Percentiles rank a stretch among this genome's conserved stretches.
These are phyloP conservation scores for Mycena filopes DNA, from an alignment of 768 basidiomycete species.

Conservation along the genomic window DNA sequence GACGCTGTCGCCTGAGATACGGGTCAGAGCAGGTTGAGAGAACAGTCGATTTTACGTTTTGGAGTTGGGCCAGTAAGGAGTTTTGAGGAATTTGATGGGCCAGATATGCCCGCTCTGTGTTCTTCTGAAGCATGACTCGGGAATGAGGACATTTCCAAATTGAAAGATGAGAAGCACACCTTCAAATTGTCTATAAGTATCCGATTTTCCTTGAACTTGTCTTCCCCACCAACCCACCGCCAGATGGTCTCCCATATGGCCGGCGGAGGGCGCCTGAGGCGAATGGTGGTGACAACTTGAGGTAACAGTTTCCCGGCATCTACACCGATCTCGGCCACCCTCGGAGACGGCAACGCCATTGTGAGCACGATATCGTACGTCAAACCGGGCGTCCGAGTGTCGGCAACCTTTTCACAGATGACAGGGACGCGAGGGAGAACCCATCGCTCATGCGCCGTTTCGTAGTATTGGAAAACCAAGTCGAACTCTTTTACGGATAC, in stretches of 20 bases:
- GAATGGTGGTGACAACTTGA: conserved; percentile 57
- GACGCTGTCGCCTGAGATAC: conserved; percentile 54
- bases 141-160: neutral
- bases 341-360: conserved; percentile 56
- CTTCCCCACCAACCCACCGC: conserved; percentile 70
- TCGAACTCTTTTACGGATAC: conserved; percentile 69
- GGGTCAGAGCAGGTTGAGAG: neutral
- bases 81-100: conserved; percentile 68
- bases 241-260: conserved; percentile 67
- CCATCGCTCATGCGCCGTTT: conserved; percentile 71
- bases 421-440: conserved; percentile 71
- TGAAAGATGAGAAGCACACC: conserved; percentile 21
- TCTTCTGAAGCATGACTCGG: conserved; percentile 44
- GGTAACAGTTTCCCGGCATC: conserved; percentile 26
- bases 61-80: conserved; percentile 66
- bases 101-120: conserved; percentile 60
- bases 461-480: conserved; percentile 77
- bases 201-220: conserved; percentile 61
- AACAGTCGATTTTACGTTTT: conserved; percentile 54
- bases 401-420: conserved; percentile 54
- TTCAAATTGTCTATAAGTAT: conserved; percentile 57
- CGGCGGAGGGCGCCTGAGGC: conserved; percentile 58
- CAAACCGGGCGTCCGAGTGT: conserved; percentile 35
- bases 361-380: conserved; percentile 52
- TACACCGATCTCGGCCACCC: conserved; percentile 19